A percentile compares a stretch with the other conserved stretches of the same genome.
Evolutionary conservation across 169 alveolate genomes (phyloP).

Genomic region (Eimeria necatrix): DNA sequence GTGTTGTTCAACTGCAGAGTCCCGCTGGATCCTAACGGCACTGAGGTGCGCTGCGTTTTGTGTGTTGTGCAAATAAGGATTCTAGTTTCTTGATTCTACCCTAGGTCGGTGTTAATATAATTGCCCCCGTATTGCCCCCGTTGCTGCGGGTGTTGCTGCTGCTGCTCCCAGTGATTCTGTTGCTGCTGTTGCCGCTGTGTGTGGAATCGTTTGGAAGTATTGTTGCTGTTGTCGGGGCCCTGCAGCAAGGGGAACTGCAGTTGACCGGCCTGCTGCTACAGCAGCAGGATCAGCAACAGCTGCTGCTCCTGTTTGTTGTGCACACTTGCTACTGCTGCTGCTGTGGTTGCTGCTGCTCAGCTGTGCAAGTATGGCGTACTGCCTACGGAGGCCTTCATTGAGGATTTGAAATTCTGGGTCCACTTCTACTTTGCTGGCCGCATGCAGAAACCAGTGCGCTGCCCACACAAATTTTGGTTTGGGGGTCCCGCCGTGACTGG

Average conservation of each 20-base stretch:
- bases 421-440: slow-evolving; percentile 31
- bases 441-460: slow-evolving; percentile 47
- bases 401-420: background rate
- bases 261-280: background rate
- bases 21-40: background rate
- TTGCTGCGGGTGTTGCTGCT: slow-evolving; percentile 13
- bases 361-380: slow-evolving; percentile 33
- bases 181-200: background rate
- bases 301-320: background rate
- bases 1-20: slow-evolving; percentile 35
- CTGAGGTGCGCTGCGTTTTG: background rate
- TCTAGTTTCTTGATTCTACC: background rate
- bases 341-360: slow-evolving; percentile 1
- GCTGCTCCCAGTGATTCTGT: background rate
- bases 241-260: background rate
- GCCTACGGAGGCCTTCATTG: background rate
- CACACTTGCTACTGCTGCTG: slow-evolving; percentile 19
- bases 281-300: background rate
- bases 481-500: background rate
- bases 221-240: background rate
- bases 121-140: background rate
- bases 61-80: background rate
- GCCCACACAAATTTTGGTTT: background rate
- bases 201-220: background rate
- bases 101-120: background rate